Conservation (phyloP, 805 yeast genomes). For the Myxozyma monticola region DNA sequence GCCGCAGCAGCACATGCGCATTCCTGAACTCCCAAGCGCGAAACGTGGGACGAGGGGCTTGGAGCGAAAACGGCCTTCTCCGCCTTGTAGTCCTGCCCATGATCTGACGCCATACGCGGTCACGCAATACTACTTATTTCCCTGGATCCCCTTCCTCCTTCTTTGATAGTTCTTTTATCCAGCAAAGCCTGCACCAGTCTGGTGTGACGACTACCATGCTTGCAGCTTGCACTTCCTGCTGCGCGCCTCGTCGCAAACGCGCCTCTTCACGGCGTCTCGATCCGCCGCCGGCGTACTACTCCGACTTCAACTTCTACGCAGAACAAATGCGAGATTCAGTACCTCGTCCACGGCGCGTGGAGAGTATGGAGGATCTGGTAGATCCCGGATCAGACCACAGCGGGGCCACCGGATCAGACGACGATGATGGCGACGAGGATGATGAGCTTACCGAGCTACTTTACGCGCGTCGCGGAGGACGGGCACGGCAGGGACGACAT, state of each 20-base stretch:
- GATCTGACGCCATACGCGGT: too few relatives aligned
- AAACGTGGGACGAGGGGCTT: too few relatives aligned
- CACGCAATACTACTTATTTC: too few relatives aligned
- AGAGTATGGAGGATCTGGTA: background rate
- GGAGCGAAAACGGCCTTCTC: too few relatives aligned
- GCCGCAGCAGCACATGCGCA: too few relatives aligned
- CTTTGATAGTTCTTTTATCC: too few relatives aligned
- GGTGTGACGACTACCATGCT: too few relatives aligned
- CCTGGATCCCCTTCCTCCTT: too few relatives aligned
- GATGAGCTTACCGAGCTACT: constrained; percentile 9
- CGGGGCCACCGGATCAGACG: constrained; percentile 8
- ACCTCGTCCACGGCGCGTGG: constrained; percentile 4
- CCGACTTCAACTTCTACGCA: constrained; percentile 23
- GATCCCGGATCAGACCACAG: background rate
- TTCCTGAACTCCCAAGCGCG: too few relatives aligned
- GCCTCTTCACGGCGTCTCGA: background rate
- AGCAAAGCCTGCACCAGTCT: too few relatives aligned
- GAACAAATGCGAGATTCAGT: constrained; percentile 21
- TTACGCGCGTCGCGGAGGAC: constrained; percentile 1
- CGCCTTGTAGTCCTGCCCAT: too few relatives aligned
- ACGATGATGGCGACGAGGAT: constrained; percentile 2
- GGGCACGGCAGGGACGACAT: background rate
- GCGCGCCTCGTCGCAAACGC: constrained; percentile 1
- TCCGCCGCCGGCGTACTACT: constrained; percentile 20
- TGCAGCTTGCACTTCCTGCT: too few relatives aligned